Percentiles rank a stretch among this genome's conserved stretches.
Evolutionary conservation across 306 rosid genomes (phyloP).

Genomic region (Boehmeria nivea): DNA sequence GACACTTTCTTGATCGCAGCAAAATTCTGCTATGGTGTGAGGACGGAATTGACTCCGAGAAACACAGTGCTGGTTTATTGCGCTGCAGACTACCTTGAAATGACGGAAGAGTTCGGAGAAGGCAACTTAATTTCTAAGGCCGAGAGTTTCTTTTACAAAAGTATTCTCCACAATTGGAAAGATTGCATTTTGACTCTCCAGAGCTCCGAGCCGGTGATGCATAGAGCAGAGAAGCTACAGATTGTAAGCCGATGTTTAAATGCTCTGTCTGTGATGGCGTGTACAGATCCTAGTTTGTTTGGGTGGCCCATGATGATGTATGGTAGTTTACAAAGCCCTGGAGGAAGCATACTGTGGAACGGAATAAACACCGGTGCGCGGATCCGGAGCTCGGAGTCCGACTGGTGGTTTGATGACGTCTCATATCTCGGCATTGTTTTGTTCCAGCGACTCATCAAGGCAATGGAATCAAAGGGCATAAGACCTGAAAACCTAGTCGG

Average conservation of each 20-base stretch:
- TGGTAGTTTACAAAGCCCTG: slow-evolving; percentile 97
- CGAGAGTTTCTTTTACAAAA: slow-evolving; percentile 66
- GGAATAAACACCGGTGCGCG: slow-evolving; percentile 95
- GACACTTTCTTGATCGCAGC: slow-evolving; percentile 61
- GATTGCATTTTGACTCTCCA: slow-evolving; percentile 91
- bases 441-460: slow-evolving; percentile 80
- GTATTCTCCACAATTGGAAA: slow-evolving; percentile 71
- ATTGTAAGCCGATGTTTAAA: slow-evolving; percentile 62
- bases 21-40: slow-evolving; percentile 74
- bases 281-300: slow-evolving; percentile 92
- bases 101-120: slow-evolving; percentile 86
- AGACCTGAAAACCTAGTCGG: slow-evolving; percentile 75
- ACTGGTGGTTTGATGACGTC: slow-evolving; percentile 99
- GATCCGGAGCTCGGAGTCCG: slow-evolving; percentile 82
- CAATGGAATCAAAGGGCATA: slow-evolving; percentile 76
- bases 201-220: slow-evolving; percentile 57
- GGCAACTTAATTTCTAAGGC: slow-evolving; percentile 65
- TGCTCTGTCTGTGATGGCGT: slow-evolving; percentile 83
- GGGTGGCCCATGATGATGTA: slow-evolving; percentile 99
- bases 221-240: slow-evolving; percentile 61
- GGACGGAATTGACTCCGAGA: slow-evolving; percentile 66
- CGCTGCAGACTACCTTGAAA: slow-evolving; percentile 81
- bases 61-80: slow-evolving; percentile 60
- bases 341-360: slow-evolving; percentile 95
- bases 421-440: slow-evolving; percentile 67